phyloP scores from a whole-genome alignment of 2,329 filamentous ascomycete species.

The Exophiala xenobiotica region DNA sequence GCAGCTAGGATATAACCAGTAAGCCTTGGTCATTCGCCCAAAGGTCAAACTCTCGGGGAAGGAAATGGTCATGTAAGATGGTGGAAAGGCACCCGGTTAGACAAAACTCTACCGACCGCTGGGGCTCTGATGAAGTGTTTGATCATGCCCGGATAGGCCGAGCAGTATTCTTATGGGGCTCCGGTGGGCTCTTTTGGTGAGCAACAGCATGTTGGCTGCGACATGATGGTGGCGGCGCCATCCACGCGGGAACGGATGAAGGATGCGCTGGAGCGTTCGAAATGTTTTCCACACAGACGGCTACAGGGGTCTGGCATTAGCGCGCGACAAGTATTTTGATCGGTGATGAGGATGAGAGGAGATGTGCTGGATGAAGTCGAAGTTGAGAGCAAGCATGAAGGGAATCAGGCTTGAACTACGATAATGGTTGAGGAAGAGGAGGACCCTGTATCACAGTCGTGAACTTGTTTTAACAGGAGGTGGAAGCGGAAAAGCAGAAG shows the following conservation, averaged over 20 bases:
- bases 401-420: not conserved
- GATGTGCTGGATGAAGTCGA: not conserved
- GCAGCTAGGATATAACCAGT: slow-evolving; percentile 6
- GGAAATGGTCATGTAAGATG: slow-evolving; percentile 7
- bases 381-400: not conserved
- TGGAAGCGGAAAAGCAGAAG: no score
- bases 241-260: slow-evolving; percentile 18
- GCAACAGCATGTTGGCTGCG: slow-evolving; percentile 11
- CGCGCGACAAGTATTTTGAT: no score
- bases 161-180: not conserved
- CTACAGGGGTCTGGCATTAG: not conserved
- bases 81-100: not conserved
- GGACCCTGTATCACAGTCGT: no score
- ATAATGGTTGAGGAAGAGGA: no score
- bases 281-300: slow-evolving; percentile 11
- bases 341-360: not conserved
- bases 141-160: slow-evolving; percentile 6
- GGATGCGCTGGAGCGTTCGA: slow-evolving; percentile 15
- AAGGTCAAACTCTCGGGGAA: slow-evolving; percentile 18
- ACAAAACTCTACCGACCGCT: not conserved
- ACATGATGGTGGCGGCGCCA: slow-evolving; percentile 18
- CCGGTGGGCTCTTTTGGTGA: slow-evolving; percentile 3
- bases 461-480: no score
- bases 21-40: slow-evolving; percentile 7
- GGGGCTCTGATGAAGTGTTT: slow-evolving; percentile 2